Percentiles rank a stretch among this genome's conserved stretches.
Evolutionary conservation across 2,329 filamentous ascomycete genomes (phyloP).

Genomic region (Drechslerella dactyloides): DNA sequence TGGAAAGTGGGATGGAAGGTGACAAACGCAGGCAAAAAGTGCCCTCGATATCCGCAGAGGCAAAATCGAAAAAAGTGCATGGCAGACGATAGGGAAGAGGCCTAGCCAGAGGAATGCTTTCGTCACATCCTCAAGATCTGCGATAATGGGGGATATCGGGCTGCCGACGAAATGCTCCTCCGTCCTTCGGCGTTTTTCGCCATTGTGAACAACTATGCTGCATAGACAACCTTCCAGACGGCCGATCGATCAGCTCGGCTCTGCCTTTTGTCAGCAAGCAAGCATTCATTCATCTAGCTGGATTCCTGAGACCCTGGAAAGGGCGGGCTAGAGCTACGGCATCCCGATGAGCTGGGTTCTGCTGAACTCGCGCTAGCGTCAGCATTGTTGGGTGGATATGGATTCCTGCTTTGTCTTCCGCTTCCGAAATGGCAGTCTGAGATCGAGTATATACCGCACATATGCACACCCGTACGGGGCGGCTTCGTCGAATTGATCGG

Average conservation of each 20-base stretch:
- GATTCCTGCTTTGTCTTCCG: constrained; percentile 44
- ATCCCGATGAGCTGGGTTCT: constrained; percentile 36
- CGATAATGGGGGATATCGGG: neutral
- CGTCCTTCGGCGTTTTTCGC: neutral
- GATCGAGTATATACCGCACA: constrained; percentile 10
- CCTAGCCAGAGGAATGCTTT: neutral
- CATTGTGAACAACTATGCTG: constrained; percentile 15
- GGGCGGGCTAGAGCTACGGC: constrained; percentile 3
- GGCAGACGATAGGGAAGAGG: neutral
- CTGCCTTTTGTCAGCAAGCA: constrained; percentile 4
- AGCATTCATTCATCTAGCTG: neutral
- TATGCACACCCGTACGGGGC: neutral
- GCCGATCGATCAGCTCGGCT: neutral
- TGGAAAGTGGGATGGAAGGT: constrained; percentile 48
- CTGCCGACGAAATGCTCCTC: neutral
- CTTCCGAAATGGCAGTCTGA: constrained; percentile 32
- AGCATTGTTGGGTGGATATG: constrained; percentile 30
- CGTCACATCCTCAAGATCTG: neutral
- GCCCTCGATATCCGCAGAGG: constrained; percentile 18
- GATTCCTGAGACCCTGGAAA: constrained; percentile 9
- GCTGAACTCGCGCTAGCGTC: constrained; percentile 35
- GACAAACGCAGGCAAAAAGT: constrained; percentile 19
- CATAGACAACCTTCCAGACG: constrained; percentile 2
- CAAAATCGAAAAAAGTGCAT: constrained; percentile 12
- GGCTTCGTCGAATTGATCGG: too few species aligned